Evolutionary conservation across 768 basidiomycete species (phyloP).

Genomic region (Russula ochroleuca): DNA sequence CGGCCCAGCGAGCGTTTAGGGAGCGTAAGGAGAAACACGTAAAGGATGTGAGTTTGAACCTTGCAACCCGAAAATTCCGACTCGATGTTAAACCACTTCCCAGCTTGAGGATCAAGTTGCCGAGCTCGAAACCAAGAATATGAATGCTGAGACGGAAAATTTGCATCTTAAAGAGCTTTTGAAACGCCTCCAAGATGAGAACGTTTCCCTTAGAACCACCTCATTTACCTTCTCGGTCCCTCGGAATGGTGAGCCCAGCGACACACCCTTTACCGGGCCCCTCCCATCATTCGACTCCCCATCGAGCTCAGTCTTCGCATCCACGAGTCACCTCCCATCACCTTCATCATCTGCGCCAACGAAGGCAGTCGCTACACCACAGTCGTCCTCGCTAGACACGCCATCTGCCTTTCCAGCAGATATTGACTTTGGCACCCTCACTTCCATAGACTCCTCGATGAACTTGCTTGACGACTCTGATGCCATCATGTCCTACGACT

Average conservation of each 20-base stretch:
- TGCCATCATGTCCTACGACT: conserved; percentile 27
- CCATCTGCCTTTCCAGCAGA: conserved; percentile 31
- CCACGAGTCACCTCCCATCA: conserved; percentile 15
- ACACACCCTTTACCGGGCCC: conserved; percentile 25
- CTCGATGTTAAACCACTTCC: background rate
- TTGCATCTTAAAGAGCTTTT: conserved; percentile 86
- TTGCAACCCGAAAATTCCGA: background rate
- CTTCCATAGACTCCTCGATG: conserved; percentile 68
- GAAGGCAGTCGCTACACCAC: conserved; percentile 22
- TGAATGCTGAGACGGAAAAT: conserved; percentile 69
- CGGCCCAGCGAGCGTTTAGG: conserved; percentile 94
- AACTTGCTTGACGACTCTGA: conserved; percentile 56
- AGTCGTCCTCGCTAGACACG: conserved; percentile 34
- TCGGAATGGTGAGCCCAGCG: conserved; percentile 32
- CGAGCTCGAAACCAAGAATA: conserved; percentile 79
- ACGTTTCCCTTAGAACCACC: conserved; percentile 70
- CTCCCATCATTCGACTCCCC: conserved; percentile 22
- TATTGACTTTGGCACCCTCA: conserved; percentile 61
- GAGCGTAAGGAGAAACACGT: conserved; percentile 98
- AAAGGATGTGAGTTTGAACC: conserved; percentile 76
- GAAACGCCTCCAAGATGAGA: conserved; percentile 81
- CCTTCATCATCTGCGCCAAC: conserved; percentile 28
- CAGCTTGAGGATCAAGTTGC: conserved; percentile 91
- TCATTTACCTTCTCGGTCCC: conserved; percentile 84
- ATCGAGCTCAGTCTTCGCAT: conserved; percentile 5